Conservation (phyloP, 768 basidiomycete genomes). For the Steccherinum ochraceum region DNA sequence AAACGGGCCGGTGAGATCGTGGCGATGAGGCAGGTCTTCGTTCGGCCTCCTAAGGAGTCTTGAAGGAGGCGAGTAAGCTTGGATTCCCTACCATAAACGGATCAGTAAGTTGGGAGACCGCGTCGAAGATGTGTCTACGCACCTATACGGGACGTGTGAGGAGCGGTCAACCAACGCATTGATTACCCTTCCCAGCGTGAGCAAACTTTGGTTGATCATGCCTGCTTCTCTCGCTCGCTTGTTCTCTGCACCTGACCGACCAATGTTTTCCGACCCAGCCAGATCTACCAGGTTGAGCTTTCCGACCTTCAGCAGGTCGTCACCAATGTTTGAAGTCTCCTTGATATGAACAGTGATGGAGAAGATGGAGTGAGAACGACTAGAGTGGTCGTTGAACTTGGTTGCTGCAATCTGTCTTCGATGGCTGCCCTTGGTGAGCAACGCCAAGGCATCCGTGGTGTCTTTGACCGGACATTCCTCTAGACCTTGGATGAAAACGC, state of each 20-base stretch:
- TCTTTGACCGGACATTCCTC: conserved; percentile 86
- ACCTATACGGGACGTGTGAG: conserved; percentile 93
- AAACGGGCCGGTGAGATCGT: conserved; percentile 91
- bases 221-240: conserved; percentile 94
- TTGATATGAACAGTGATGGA: conserved; percentile 93
- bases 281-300: conserved; percentile 97
- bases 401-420: conserved; percentile 92
- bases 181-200: conserved; percentile 96
- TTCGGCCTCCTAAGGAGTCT: conserved; percentile 97
- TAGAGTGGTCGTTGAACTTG: conserved; percentile 96
- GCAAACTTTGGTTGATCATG: conserved; percentile 95
- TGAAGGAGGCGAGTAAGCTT: conserved; percentile 96
- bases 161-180: conserved; percentile 92
- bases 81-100: conserved; percentile 65
- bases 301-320: conserved; percentile 88
- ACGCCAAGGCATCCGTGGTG: conserved; percentile 72
- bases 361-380: conserved; percentile 97
- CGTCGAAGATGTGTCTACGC: conserved; percentile 15
- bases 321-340: conserved; percentile 68
- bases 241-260: conserved; percentile 91
- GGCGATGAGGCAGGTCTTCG: conserved; percentile 97
- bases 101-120: neutral
- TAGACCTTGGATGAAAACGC: conserved; percentile 90
- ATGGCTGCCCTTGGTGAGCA: conserved; percentile 85
- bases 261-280: conserved; percentile 97